A percentile compares a stretch with the other conserved stretches of the same genome.
Conservation (phyloP, 2,329 filamentous ascomycete species). For the Leptosphaerulina australis region DNA sequence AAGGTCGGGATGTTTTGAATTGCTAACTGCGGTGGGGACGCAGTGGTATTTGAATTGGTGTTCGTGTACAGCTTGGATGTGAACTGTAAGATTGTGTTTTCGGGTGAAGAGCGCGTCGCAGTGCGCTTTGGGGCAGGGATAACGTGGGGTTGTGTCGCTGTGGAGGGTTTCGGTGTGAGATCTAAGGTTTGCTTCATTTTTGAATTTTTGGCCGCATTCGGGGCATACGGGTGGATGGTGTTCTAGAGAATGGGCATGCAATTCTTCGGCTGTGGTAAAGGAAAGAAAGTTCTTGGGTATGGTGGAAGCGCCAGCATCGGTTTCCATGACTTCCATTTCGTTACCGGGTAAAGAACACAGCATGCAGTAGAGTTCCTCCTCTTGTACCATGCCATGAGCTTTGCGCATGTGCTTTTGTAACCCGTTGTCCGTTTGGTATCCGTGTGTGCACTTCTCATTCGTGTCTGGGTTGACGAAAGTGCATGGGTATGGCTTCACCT, state of each 20-base stretch:
- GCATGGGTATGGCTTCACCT: conserved; percentile 74
- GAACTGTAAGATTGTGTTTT: conserved; percentile 79
- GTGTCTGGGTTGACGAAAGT: conserved; percentile 61
- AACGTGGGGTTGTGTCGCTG: conserved; percentile 54
- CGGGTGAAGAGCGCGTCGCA: conserved; percentile 82
- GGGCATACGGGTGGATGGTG: conserved; percentile 75
- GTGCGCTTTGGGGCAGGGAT: conserved; percentile 68
- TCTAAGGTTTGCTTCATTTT: conserved; percentile 60
- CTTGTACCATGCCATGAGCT: conserved; percentile 67
- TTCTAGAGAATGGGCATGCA: conserved; percentile 74
- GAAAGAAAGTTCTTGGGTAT: conserved; percentile 30
- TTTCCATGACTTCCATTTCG: conserved; percentile 39
- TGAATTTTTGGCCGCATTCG: conserved; percentile 73
- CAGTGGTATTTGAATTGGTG: conserved; percentile 78
- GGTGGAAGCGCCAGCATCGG: conserved; percentile 21
- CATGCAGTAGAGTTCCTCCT: conserved; percentile 72
- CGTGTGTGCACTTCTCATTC: conserved; percentile 64
- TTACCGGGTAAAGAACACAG: conserved; percentile 62
- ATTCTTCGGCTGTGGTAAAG: conserved; percentile 73
- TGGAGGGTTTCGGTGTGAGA: conserved; percentile 78
- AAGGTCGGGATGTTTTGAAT: conserved; percentile 59
- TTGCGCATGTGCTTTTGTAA: conserved; percentile 74
- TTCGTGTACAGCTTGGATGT: conserved; percentile 78
- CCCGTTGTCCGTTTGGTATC: conserved; percentile 74
- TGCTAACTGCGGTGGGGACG: conserved; percentile 69